These are phyloP conservation scores for Pinus albicaulis DNA, from an alignment of 75 land plant genomes.

Conservation along the genomic window DNA sequence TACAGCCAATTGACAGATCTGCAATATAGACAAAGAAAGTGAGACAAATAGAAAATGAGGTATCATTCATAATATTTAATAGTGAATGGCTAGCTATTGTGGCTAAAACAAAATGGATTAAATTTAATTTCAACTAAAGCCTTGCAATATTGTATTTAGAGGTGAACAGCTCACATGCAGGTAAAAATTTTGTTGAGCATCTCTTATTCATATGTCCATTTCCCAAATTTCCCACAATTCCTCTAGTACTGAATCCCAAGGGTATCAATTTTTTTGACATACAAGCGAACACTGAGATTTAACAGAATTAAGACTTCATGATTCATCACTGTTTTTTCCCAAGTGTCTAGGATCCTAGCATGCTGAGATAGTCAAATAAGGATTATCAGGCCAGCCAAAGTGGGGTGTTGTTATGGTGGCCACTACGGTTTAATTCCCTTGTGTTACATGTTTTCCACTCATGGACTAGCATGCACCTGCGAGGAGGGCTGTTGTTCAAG, in stretches of 20 bases:
- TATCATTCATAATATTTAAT: neutral
- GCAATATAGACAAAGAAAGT: neutral
- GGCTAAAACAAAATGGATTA: neutral
- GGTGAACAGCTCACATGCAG: too few relatives aligned
- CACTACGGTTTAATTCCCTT: too few relatives aligned
- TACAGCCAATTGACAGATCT: constrained; percentile 9
- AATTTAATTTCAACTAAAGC: neutral
- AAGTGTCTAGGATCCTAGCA: neutral
- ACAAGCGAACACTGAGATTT: neutral
- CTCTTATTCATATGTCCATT: neutral
- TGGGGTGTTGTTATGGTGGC: too few relatives aligned
- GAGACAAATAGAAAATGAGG: neutral
- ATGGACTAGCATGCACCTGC: too few relatives aligned
- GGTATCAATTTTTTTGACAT: neutral
- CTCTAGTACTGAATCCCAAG: neutral
- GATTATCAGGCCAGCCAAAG: too few relatives aligned
- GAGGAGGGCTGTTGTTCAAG: too few relatives aligned
- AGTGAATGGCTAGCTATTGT: neutral
- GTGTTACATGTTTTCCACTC: too few relatives aligned
- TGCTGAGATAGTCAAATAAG: too few relatives aligned
- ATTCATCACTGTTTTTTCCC: neutral
- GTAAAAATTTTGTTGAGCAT: neutral
- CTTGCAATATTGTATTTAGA: neutral
- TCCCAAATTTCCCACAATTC: neutral
- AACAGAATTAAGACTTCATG: neutral